Evolutionary conservation across 805 yeast species (phyloP).

Genomic region (Candida loeiensis): DNA sequence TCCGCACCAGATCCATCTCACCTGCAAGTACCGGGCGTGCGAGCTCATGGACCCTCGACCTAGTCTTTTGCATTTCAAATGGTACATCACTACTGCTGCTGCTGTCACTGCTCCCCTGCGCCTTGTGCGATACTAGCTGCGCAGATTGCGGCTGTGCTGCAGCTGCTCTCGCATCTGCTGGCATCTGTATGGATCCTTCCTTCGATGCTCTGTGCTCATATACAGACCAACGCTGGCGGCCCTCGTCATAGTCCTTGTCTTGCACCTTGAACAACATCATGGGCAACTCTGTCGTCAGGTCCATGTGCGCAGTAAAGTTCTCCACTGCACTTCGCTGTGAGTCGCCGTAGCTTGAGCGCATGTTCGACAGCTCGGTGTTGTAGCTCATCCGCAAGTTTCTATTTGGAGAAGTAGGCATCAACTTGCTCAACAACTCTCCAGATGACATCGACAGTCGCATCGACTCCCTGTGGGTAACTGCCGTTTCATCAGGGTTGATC

Average conservation of each 20-base stretch:
- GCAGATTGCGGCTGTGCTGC: conserved; percentile 7
- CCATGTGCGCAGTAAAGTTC: conserved; percentile 28
- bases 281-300: conserved; percentile 25
- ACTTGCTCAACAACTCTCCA: conserved; percentile 27
- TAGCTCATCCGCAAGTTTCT: neutral
- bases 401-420: conserved; percentile 13
- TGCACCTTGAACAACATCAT: conserved; percentile 30
- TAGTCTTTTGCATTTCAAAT: neutral
- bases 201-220: conserved; percentile 17
- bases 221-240: conserved; percentile 24
- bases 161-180: conserved; percentile 1
- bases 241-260: conserved; percentile 23
- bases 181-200: conserved; percentile 1
- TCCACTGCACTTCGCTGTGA: conserved; percentile 6
- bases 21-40: neutral
- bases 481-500: conserved; percentile 11
- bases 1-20: conserved; percentile 3
- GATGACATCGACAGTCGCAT: conserved; percentile 24
- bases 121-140: conserved; percentile 2
- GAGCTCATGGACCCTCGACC: neutral
- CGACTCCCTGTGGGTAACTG: conserved; percentile 8
- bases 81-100: conserved; percentile 4
- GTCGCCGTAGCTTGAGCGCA: conserved; percentile 1
- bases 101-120: conserved; percentile 4
- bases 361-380: neutral